Evolutionary conservation across 106 monocot genomes (phyloP), one percentile per base, ranked within the genome.

Genomic region (Chionographis japonica): DNA sequence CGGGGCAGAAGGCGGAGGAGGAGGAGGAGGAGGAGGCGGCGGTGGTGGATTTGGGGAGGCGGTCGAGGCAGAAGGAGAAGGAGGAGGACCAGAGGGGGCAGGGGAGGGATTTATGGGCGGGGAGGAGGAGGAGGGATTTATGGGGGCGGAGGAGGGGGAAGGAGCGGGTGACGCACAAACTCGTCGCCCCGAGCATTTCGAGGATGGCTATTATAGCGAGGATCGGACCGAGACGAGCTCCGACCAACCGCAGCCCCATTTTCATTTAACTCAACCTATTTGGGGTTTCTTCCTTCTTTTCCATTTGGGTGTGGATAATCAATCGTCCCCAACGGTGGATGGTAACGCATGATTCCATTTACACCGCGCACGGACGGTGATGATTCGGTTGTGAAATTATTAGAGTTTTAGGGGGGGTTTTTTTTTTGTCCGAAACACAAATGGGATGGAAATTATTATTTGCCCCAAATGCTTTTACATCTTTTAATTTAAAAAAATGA

Each of bases 21-120:
- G 60, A n/a, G 6, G 11, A 9, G 5, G 40, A 6, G 43, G 53
- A 37, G 50, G 56, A 9, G 3, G n/a, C 55, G 16, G 54, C 8
- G 56, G 73, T 40, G 16, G 62, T 39, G 71, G 76, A 60, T 50
- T 19, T 61, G 40, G 65, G 49, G 20, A 11, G 42, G 52, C 37
- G 59, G 61, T 17, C 62, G 58, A 71, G 68, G 61, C 72, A 71
- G 68, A 81, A 56, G 18, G 81, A 76, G 74, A 77, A 79, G 54
- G 86, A 86, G 27, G 80, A 73, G 51, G 90, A 81, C 74, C 73
- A 84, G 70, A 83, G 69, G 13, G 76, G 79, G 50, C 71, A 77
- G 18, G 55, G n/a, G n/a, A 56, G 18, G 57, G 80, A 74, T 60
- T 75, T 4, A 8, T 50, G 63, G 62, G 54, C 11, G 18, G 16